phyloP scores from a whole-genome alignment of 305 asterid genomes.

The Nicotiana rustica region DNA sequence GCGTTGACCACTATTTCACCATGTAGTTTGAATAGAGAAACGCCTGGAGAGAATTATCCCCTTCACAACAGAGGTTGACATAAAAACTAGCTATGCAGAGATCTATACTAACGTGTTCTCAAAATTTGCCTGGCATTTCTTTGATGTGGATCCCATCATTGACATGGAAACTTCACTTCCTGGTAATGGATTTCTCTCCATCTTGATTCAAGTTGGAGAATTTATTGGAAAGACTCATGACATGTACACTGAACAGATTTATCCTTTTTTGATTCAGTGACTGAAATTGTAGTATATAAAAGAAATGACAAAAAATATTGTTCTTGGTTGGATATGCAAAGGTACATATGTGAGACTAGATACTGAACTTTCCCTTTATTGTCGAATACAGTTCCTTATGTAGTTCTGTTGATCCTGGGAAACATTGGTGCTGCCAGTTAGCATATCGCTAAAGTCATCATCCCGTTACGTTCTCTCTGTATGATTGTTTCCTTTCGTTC shows the following conservation, averaged over 20 bases:
- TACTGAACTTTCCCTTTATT: not conserved
- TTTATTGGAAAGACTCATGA: not conserved
- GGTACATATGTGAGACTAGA: not conserved
- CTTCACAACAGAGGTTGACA: not conserved
- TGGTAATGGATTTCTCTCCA: not conserved
- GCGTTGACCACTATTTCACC: not conserved
- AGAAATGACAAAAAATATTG: not conserved
- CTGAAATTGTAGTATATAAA: not conserved
- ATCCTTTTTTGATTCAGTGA: not conserved
- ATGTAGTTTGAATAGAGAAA: not conserved
- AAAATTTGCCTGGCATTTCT: not conserved
- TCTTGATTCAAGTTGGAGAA: not conserved
- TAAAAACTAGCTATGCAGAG: not conserved
- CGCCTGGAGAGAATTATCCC: not conserved
- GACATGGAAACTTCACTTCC: constrained; percentile 9
- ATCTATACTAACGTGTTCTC: not conserved
- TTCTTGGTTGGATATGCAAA: not conserved
- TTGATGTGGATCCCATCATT: constrained; percentile 11
- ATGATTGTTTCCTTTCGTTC: not conserved
- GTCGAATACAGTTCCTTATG: not conserved
- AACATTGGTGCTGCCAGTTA: not conserved
- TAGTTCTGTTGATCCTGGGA: not conserved
- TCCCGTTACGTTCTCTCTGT: not conserved
- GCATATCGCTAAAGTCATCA: not conserved
- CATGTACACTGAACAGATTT: not conserved